Evolutionary conservation across 768 basidiomycete species (phyloP), one percentile per base, ranked within the genome.

Genomic region (Podaxis mareebaensis): DNA sequence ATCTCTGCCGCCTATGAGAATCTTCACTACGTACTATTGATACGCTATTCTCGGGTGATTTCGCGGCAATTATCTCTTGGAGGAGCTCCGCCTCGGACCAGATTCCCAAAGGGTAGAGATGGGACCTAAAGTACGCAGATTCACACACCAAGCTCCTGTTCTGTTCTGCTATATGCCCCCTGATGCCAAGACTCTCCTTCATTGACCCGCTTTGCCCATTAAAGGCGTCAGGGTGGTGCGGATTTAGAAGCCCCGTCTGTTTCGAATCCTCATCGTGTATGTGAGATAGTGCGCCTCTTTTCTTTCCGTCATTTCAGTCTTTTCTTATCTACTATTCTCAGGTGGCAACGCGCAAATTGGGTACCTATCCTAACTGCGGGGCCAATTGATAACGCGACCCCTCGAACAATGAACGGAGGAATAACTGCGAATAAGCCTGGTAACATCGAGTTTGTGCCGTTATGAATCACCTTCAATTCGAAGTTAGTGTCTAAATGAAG

Each of bases 211-310:
- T 24, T 20, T 39, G 6, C 3, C 11, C 5, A 36, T 12, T n/a
- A 56, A 36, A 28, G 36, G 20, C 20, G 36, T 5, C 38, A 40
- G 39, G 20, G 8, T 26, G 26, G 11, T 42, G 54, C 54, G 54
- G 39, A 26, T 39, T 56, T 56, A 56, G 54, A 56, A 56, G 54
- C 39, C 54, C 36, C 5, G n/a, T 8, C 39, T 30, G 20, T 56
- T 6, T n/a, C 12, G 44, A n/a, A n/a, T 20, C 17, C 44, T 17
- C 44, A 46, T 46, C 3, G n/a, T 46, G 44, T 17, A n/a, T 4
- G 40, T 42, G 44, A 46, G 6, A 20, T 17, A 20, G 17, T n/a
- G 7, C 20, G 12, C 54, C 10, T 39, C 36, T 4, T 12, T 13
- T 51, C 26, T 24, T 51, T 3, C 3, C 22, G 24, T 15, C 10